Evolutionary conservation across 2,329 filamentous ascomycete species (phyloP).

Genomic region (Aureobasidium sp.): DNA sequence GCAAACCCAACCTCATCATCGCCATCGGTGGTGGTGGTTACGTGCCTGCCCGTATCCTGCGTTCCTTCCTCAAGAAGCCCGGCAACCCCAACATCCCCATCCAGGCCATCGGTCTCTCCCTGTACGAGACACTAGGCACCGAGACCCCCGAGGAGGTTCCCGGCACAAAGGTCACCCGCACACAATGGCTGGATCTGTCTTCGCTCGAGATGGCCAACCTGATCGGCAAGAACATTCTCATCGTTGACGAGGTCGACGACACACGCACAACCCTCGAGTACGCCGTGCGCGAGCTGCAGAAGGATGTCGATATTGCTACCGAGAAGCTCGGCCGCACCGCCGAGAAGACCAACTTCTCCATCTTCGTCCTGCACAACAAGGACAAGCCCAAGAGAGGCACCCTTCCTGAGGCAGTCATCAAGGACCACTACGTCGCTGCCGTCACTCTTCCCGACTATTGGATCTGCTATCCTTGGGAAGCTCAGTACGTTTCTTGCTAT

Average conservation of each 20-base stretch:
- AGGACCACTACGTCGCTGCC: conserved; percentile 73
- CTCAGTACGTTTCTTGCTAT: conserved; percentile 48
- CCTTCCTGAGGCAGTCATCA: conserved; percentile 71
- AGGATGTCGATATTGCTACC: conserved; percentile 81
- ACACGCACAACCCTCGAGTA: conserved; percentile 92
- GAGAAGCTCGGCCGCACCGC: conserved; percentile 60
- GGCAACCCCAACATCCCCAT: conserved; percentile 93
- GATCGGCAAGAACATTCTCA: conserved; percentile 84
- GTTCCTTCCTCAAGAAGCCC: conserved; percentile 91
- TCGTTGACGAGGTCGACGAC: conserved; percentile 94
- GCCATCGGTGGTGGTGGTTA: conserved; percentile 97
- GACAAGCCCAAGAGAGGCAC: conserved; percentile 90
- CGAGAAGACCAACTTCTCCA: conserved; percentile 78
- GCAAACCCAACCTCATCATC: conserved; percentile 94
- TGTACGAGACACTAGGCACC: conserved; percentile 77
- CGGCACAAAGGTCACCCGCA: conserved; percentile 91
- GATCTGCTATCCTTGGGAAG: conserved; percentile 99
- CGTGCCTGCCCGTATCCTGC: conserved; percentile 91
- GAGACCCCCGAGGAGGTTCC: conserved; percentile 58
- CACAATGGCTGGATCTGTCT: conserved; percentile 93
- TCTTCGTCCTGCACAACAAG: conserved; percentile 99
- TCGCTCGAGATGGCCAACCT: conserved; percentile 81
- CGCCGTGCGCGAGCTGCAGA: conserved; percentile 84
- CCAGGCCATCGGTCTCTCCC: conserved; percentile 94
- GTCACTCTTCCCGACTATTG: conserved; percentile 87